Evolutionary conservation across 768 basidiomycete genomes (phyloP).

Genomic region (Amanita subjunquillea): DNA sequence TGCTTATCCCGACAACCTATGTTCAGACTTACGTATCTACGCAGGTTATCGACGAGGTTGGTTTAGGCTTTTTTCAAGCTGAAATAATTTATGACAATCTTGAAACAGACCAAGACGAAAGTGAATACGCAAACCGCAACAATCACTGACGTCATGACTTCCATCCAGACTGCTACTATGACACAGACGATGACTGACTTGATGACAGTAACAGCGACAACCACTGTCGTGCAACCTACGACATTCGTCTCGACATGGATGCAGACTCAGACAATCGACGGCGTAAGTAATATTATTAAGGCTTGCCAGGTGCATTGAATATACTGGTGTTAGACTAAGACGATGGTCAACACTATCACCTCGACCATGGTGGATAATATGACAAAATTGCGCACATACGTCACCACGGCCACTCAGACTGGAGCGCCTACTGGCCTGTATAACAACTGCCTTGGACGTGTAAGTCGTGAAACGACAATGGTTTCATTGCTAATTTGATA

Average conservation of each 20-base stretch:
- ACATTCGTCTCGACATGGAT: conserved; percentile 46
- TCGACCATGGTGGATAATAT: conserved; percentile 37
- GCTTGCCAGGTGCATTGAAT: not conserved
- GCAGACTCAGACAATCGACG: conserved; percentile 46
- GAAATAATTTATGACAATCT: conserved; percentile 2
- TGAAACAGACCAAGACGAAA: conserved; percentile 41
- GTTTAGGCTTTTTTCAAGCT: conserved; percentile 11
- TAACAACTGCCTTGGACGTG: conserved; percentile 37
- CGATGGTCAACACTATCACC: conserved; percentile 45
- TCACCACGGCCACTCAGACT: conserved; percentile 31
- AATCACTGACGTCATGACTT: conserved; percentile 43
- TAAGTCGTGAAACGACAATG: conserved; percentile 13
- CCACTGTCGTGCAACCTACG: conserved; percentile 46
- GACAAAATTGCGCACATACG: conserved; percentile 38
- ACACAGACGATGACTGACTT: conserved; percentile 37
- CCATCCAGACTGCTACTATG: conserved; percentile 40
- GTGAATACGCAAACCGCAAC: conserved; percentile 39
- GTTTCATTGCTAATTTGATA: conserved; percentile 8
- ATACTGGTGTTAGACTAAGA: conserved; percentile 35
- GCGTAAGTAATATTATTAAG: conserved; percentile 23
- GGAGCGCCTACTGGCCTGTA: conserved; percentile 41
- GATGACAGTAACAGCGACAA: conserved; percentile 40
- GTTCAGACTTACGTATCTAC: conserved; percentile 42
- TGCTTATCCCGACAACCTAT: conserved; percentile 51
- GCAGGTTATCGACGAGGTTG: conserved; percentile 48